A percentile compares a stretch with the other conserved stretches of the same genome.
Evolutionary conservation across 345 rosid genomes (phyloP).

Genomic region (Erysimum cheiranthoides): DNA sequence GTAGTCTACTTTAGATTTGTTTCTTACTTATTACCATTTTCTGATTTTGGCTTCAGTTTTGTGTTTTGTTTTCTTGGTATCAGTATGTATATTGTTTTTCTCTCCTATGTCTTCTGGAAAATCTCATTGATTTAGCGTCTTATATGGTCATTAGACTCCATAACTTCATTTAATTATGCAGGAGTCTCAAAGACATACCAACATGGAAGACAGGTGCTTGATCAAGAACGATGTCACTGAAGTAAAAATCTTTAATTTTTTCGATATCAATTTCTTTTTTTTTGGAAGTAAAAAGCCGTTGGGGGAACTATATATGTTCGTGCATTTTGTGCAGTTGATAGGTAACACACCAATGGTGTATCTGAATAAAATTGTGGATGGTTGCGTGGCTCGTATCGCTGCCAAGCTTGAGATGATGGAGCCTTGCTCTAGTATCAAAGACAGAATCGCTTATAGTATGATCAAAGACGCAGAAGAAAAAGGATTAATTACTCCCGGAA

Average conservation of each 20-base stretch:
- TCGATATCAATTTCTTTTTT: not conserved
- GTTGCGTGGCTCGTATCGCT: constrained; percentile 64
- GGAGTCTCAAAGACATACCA: constrained; percentile 5
- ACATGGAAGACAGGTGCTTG: constrained; percentile 33
- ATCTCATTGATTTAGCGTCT: not conserved
- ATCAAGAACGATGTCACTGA: constrained; percentile 49
- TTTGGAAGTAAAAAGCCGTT: not conserved
- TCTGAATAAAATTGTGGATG: constrained; percentile 61
- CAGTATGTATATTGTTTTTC: not conserved
- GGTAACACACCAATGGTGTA: constrained; percentile 75
- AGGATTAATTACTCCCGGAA: constrained; percentile 67
- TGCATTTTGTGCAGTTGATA: constrained; percentile 50
- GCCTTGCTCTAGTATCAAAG: constrained; percentile 64
- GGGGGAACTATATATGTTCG: not conserved
- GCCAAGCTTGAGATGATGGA: constrained; percentile 76
- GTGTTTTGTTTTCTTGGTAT: not conserved
- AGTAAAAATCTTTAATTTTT: constrained; percentile 26
- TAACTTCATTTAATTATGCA: not conserved
- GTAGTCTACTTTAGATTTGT: not conserved
- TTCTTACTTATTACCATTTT: not conserved
- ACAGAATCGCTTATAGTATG: constrained; percentile 68
- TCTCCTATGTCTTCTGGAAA: not conserved
- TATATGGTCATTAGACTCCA: not conserved
- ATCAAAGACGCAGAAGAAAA: constrained; percentile 77
- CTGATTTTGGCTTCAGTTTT: not conserved